These are phyloP conservation scores for Coemansia sp. DNA, from an alignment of 192 early-diverging fungal species.

Conservation along the genomic window DNA sequence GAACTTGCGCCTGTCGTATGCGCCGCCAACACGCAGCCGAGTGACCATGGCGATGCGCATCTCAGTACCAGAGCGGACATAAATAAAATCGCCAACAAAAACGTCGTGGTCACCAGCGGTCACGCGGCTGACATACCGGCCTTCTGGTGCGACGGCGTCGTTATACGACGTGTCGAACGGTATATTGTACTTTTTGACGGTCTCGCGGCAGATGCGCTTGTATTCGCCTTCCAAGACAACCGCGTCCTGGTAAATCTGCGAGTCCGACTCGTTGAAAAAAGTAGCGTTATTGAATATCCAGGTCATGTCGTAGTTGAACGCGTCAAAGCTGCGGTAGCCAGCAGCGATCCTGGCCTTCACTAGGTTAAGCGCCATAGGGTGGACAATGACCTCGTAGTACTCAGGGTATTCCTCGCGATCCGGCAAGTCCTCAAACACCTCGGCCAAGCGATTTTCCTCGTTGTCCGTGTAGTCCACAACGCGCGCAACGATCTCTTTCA, in stretches of 20 bases:
- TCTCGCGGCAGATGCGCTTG: slow-evolving; percentile 31
- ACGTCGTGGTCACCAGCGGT: slow-evolving; percentile 42
- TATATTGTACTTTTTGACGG: slow-evolving; percentile 32
- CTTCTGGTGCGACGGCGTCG: slow-evolving; percentile 33
- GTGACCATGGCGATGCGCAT: slow-evolving; percentile 47
- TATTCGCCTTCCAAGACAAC: slow-evolving; percentile 38
- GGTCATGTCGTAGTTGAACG: slow-evolving; percentile 77
- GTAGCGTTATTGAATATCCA: slow-evolving; percentile 90
- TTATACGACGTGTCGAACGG: slow-evolving; percentile 47
- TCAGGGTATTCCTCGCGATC: slow-evolving; percentile 79
- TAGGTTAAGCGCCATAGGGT: slow-evolving; percentile 66
- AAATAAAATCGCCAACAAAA: slow-evolving; percentile 52
- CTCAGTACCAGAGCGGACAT: slow-evolving; percentile 23
- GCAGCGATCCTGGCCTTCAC: slow-evolving; percentile 61
- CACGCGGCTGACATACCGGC: slow-evolving; percentile 39
- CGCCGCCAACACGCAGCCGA: slow-evolving; percentile 36
- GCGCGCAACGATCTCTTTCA: slow-evolving; percentile 42
- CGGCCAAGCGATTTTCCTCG: slow-evolving; percentile 61
- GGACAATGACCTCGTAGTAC: slow-evolving; percentile 80
- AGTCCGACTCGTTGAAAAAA: slow-evolving; percentile 83
- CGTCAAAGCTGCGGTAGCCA: slow-evolving; percentile 65
- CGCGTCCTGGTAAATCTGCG: slow-evolving; percentile 80
- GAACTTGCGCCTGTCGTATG: slow-evolving; percentile 44
- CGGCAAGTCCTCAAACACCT: slow-evolving; percentile 78
- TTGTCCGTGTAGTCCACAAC: slow-evolving; percentile 29